These are phyloP conservation scores for barley (Hordeum vulgare) DNA, from an alignment of 176 grass and related monocot species.

Conservation along the genomic window MorexV3_pseudomolecules_assembly NC_058523.1:558658163-558658662, in stretches of 20 bases:
- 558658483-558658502: slow-evolving; percentile 30
- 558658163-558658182: not conserved
- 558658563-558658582: slow-evolving; percentile 32
- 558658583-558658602: slow-evolving; percentile 29
- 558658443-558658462: not conserved
- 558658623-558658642: not conserved
- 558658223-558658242: not conserved
- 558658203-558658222: not conserved
- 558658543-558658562: slow-evolving; percentile 5
- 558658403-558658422: slow-evolving; percentile 44
- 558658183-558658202: not conserved
- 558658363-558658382: slow-evolving; percentile 88
- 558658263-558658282: slow-evolving; percentile 17
- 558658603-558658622: not conserved
- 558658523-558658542: slow-evolving; percentile 21
- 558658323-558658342: slow-evolving; percentile 72
- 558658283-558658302: slow-evolving; percentile 53
- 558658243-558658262: not conserved
- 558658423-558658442: slow-evolving; percentile 41
- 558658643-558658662: slow-evolving; percentile 23
- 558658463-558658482: not conserved
- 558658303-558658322: slow-evolving; percentile 93
- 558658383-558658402: slow-evolving; percentile 76
- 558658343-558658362: slow-evolving; percentile 76
- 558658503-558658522: slow-evolving; percentile 22